Conservation (phyloP, 495 filamentous ascomycete genomes). For the Penicillium canariense region DNA sequence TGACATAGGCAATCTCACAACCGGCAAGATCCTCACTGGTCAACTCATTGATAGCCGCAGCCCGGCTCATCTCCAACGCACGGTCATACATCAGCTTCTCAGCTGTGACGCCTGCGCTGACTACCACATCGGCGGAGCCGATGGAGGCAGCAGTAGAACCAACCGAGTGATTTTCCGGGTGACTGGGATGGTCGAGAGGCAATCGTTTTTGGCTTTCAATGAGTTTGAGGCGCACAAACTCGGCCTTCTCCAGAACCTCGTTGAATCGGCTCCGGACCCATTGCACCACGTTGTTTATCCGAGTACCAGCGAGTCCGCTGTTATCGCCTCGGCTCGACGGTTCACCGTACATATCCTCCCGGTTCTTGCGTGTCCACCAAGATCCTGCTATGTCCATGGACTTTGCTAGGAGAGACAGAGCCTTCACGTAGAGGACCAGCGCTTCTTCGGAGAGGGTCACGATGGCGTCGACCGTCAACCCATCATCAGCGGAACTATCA, state of each 20-base stretch:
- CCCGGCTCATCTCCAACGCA: constrained; percentile 91
- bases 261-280: constrained; percentile 95
- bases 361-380: constrained; percentile 84
- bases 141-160: constrained; percentile 46
- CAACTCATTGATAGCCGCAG: constrained; percentile 92
- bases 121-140: constrained; percentile 63
- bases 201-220: constrained; percentile 82
- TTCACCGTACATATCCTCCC: constrained; percentile 58
- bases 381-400: constrained; percentile 94
- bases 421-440: constrained; percentile 92
- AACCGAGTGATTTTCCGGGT: constrained; percentile 72
- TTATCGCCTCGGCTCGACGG: constrained; percentile 40
- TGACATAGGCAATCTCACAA: constrained; percentile 90
- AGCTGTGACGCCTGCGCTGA: constrained; percentile 76
- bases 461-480: constrained; percentile 77
- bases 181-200: constrained; percentile 79
- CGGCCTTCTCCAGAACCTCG: constrained; percentile 92
- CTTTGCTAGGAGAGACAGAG: constrained; percentile 79
- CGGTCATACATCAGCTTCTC: constrained; percentile 99
- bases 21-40: constrained; percentile 83
- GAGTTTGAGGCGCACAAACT: constrained; percentile 83
- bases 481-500: constrained; percentile 35
- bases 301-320: constrained; percentile 56
- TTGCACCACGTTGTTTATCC: constrained; percentile 90
- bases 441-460: constrained; percentile 91